phyloP scores from a whole-genome alignment of 1,284 basidiomycete species.

The Apiotrichum sp. region DNA sequence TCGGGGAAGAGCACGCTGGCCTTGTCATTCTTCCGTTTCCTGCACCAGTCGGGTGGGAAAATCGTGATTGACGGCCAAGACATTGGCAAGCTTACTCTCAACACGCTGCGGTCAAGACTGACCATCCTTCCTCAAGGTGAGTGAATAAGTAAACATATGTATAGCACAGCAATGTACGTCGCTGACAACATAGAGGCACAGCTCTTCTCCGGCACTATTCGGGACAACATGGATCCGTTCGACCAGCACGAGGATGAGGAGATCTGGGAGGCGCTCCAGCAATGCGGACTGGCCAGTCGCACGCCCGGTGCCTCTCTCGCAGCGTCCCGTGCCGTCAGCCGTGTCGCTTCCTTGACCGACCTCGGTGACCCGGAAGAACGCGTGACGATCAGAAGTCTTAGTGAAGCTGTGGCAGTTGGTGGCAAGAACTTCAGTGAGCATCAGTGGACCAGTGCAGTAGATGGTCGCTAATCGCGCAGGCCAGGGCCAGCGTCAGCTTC shows the following conservation, averaged over 20 bases:
- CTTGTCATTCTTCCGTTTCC: slow-evolving; percentile 51
- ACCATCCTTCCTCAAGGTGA: slow-evolving; percentile 52
- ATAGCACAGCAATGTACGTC: not conserved
- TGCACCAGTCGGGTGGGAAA: slow-evolving; percentile 45
- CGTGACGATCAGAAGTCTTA: slow-evolving; percentile 50
- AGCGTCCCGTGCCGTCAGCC: slow-evolving; percentile 23
- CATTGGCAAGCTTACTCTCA: slow-evolving; percentile 49
- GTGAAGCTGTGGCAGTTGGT: slow-evolving; percentile 51
- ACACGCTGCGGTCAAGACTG: slow-evolving; percentile 50
- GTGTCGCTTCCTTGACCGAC: slow-evolving; percentile 10
- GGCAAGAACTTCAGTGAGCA: slow-evolving; percentile 42
- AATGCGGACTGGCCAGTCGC: slow-evolving; percentile 48
- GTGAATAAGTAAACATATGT: not conserved
- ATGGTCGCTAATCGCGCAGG: slow-evolving; percentile 33
- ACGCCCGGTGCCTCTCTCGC: slow-evolving; percentile 32
- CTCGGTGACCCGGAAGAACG: slow-evolving; percentile 32
- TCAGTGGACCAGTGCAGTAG: no score
- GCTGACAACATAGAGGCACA: slow-evolving; percentile 39
- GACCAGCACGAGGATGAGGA: slow-evolving; percentile 49
- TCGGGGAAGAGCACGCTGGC: slow-evolving; percentile 47
- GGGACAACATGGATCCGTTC: slow-evolving; percentile 52
- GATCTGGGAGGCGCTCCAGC: slow-evolving; percentile 52
- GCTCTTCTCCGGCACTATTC: slow-evolving; percentile 48
- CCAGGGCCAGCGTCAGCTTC: slow-evolving; percentile 54
- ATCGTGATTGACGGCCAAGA: slow-evolving; percentile 50